phyloP scores from a whole-genome alignment of 495 filamentous ascomycete species.

The Neurospora tetrasperma region DNA sequence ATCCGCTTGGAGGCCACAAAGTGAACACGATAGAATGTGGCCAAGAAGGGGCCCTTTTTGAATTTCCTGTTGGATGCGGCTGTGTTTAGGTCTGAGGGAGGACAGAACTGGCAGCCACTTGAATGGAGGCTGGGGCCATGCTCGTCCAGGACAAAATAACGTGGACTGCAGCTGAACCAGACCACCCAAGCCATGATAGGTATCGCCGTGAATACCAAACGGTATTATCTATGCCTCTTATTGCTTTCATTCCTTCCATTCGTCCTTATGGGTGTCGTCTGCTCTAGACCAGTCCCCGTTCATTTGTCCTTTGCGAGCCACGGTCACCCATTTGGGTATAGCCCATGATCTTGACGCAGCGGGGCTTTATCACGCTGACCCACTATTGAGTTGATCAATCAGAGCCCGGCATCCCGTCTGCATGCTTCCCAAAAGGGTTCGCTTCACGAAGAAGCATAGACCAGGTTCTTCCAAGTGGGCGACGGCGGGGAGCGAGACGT shows the following conservation, averaged over 20 bases:
- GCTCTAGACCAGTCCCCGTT: too few relatives aligned
- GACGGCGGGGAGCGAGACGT: background rate
- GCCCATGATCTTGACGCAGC: conserved; percentile 3
- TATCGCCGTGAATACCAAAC: too few relatives aligned
- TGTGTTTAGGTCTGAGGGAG: background rate
- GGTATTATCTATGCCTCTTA: too few relatives aligned
- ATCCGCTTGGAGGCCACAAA: background rate
- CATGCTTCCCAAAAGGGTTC: background rate
- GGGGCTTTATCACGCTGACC: background rate
- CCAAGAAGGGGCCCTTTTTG: background rate
- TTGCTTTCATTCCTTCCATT: too few relatives aligned
- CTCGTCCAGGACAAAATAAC: too few relatives aligned
- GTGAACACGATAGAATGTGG: background rate
- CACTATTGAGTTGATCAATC: conserved; percentile 1
- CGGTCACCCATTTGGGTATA: conserved; percentile 25
- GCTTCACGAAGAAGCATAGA: background rate
- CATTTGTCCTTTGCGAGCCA: background rate
- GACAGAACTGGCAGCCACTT: too few relatives aligned
- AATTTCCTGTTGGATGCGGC: background rate
- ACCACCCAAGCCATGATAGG: too few relatives aligned
- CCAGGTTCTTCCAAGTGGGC: background rate
- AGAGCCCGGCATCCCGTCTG: background rate
- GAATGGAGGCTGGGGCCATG: too few relatives aligned
- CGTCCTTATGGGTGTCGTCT: too few relatives aligned
- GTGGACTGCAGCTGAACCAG: too few relatives aligned